Base-by-base conservation (phyloP, 768 basidiomycete species). In the Chiua virens region DNA sequence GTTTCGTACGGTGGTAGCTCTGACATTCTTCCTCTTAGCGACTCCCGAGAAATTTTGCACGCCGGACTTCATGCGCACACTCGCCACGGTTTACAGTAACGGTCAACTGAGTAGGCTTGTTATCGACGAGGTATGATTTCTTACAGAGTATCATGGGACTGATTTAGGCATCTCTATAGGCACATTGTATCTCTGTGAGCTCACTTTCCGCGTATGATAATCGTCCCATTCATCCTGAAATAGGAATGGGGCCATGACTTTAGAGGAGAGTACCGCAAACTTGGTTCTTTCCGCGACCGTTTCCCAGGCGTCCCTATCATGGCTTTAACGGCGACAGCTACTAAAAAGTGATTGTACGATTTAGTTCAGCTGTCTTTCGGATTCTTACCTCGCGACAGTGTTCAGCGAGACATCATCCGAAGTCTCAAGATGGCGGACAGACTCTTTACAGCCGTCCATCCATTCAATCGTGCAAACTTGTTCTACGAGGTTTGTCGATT, bases 181-280 rank as follows among this genome's bases (percentile, higher is more conserved):
- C 89, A 2, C 89, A 92, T 65, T 90, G 90, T 57, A 89, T 92
- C 56, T 90, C 89, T 18, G 88, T 87, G 55, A 58, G 76, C 54
- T 36, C n/a, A 27, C 37, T 13, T 21, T 36, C 14, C 5, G 6
- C 20, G 27, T 22, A 9, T 38, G 1, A 4, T 25, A 35, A 13
- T 11, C n/a, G n/a, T 13, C 8, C 20, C 21, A 9, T 34, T 56
- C 0, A 52, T 20, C 17, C 18, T 17, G n/a, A 17, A 2, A 25
- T 55, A 89, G 86, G 89, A 91, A 75, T 92, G 89, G 90, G 89
- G 88, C 0, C 88, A 90, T 42, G 83, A 89, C 58, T 91, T 91
- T 63, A 81, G 91, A 22, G 75, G 66, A 28, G 85, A 89, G 38
- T 93, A 92, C 61, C 73, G 89, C 39, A 77, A 73, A 22, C 75